phyloP scores from a whole-genome alignment of 2,329 filamentous ascomycete genomes.

The Chrysoporthe cubensis region DNA sequence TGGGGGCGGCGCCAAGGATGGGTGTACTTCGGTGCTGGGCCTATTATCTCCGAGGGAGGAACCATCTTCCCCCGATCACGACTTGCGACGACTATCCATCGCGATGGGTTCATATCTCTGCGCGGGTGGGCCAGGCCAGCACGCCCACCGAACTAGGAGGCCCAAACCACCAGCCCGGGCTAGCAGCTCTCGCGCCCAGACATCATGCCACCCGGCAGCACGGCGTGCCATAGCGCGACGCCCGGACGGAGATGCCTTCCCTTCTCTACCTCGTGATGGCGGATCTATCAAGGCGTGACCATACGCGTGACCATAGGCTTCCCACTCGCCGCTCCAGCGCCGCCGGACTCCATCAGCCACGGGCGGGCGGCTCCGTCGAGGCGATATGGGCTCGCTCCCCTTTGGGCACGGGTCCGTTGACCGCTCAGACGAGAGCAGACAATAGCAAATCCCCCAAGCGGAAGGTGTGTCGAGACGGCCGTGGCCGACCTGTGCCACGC shows the following conservation, averaged over 20 bases:
- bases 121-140: background rate
- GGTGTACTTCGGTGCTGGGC: background rate
- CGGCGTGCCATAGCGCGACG: background rate
- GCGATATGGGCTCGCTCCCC: background rate
- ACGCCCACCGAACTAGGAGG: background rate
- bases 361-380: background rate
- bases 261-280: conserved; percentile 9
- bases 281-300: background rate
- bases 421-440: background rate
- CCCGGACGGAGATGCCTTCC: conserved; percentile 9
- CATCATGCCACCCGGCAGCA: conserved; percentile 8
- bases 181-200: background rate
- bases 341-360: background rate
- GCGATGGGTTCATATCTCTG: background rate
- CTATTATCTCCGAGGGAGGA: conserved; percentile 6
- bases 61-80: background rate
- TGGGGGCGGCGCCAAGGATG: background rate
- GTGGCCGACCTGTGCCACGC: no score
- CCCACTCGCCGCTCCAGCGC: no score
- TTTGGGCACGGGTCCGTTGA: background rate
- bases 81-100: background rate
- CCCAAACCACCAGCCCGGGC: background rate
- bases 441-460: background rate
- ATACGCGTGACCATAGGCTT: no score
- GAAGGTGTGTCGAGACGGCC: background rate